phyloP scores from a whole-genome alignment of 495 filamentous ascomycete genomes.

The Penicillium robsamsonii region DNA sequence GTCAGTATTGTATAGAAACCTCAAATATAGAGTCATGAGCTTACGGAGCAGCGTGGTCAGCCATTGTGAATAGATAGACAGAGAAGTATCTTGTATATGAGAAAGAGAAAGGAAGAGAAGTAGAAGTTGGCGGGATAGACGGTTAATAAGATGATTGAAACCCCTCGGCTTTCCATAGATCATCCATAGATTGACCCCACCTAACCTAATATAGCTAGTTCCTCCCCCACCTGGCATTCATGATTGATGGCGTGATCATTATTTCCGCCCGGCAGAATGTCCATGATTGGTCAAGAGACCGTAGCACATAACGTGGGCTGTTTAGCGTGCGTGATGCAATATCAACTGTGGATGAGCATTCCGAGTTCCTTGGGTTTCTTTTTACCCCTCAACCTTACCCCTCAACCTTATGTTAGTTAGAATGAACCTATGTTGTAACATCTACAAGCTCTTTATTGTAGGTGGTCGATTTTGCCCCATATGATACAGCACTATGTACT shows the following conservation, averaged over 20 bases:
- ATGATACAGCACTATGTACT: neutral
- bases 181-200: neutral
- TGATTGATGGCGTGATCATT: slow-evolving; percentile 40
- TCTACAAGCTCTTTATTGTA: neutral
- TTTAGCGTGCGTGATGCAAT: slow-evolving; percentile 29
- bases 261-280: slow-evolving; percentile 36
- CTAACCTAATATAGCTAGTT: neutral
- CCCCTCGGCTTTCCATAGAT: slow-evolving; percentile 2
- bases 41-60: slow-evolving; percentile 51
- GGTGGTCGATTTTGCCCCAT: neutral
- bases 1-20: slow-evolving; percentile 3
- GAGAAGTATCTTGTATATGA: neutral
- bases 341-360: slow-evolving; percentile 2
- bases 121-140: slow-evolving; percentile 8
- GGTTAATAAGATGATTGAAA: slow-evolving; percentile 21
- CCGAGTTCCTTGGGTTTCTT: neutral
- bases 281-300: slow-evolving; percentile 23
- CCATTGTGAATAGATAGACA: slow-evolving; percentile 45
- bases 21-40: slow-evolving; percentile 20
- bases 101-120: slow-evolving; percentile 9
- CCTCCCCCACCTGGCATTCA: neutral
- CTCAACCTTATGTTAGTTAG: neutral
- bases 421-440: too few species aligned
- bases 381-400: neutral
- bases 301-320: slow-evolving; percentile 23